Evolutionary conservation across 2,329 filamentous ascomycete species (phyloP).

Genomic region (Microdochium nivale): DNA sequence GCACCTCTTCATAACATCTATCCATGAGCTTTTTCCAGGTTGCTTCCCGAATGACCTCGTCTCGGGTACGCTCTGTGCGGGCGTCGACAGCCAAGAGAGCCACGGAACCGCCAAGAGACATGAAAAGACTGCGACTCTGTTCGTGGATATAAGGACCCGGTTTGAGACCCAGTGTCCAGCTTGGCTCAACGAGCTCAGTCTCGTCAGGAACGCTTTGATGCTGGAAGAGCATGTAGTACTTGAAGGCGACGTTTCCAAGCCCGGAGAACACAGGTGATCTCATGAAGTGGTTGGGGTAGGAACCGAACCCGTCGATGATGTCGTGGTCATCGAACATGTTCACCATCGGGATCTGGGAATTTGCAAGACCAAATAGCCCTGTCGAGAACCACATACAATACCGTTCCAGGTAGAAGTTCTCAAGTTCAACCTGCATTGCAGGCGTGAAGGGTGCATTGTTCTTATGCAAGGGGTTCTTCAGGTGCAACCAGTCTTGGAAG

Average conservation of each 20-base stretch:
- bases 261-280: conserved; percentile 81
- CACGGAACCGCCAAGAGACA: conserved; percentile 71
- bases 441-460: conserved; percentile 67
- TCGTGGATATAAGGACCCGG: conserved; percentile 89
- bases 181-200: conserved; percentile 75
- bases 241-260: conserved; percentile 85
- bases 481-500: conserved; percentile 78
- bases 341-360: conserved; percentile 92
- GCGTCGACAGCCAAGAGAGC: conserved; percentile 84
- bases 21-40: conserved; percentile 86
- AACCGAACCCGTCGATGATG: conserved; percentile 85
- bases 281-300: conserved; percentile 90
- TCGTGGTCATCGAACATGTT: conserved; percentile 98
- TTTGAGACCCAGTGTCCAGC: conserved; percentile 73
- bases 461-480: conserved; percentile 73
- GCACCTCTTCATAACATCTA: conserved; percentile 72
- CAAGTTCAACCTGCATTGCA: conserved; percentile 82
- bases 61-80: conserved; percentile 78
- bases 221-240: conserved; percentile 98
- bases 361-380: conserved; percentile 86
- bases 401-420: conserved; percentile 77
- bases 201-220: conserved; percentile 83
- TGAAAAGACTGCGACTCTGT: conserved; percentile 74
- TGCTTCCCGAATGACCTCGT: conserved; percentile 70
- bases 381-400: conserved; percentile 97